phyloP scores from a whole-genome alignment of 495 filamentous ascomycete species.

The Monascus purpureus region DNA sequence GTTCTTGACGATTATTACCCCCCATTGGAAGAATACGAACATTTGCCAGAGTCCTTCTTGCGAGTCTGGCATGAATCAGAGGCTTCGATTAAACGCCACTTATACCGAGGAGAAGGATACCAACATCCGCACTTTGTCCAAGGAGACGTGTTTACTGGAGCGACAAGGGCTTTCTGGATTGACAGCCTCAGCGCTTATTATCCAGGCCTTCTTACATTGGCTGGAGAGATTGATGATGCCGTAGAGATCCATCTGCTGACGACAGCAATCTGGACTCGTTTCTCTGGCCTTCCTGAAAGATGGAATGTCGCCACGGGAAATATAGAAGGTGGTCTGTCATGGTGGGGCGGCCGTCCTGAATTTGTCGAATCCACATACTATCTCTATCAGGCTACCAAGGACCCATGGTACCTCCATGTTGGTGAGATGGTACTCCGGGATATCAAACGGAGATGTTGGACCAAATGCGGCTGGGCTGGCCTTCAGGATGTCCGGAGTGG shows the following conservation, averaged over 20 bases:
- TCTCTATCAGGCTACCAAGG: slow-evolving; percentile 79
- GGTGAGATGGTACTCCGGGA: slow-evolving; percentile 92
- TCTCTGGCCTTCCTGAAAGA: slow-evolving; percentile 80
- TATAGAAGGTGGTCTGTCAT: slow-evolving; percentile 74
- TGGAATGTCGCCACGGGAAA: slow-evolving; percentile 80
- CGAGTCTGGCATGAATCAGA: slow-evolving; percentile 78
- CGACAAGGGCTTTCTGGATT: slow-evolving; percentile 74
- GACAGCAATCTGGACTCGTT: slow-evolving; percentile 87
- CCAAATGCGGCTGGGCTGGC: slow-evolving; percentile 86
- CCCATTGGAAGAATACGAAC: slow-evolving; percentile 48
- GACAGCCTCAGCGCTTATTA: slow-evolving; percentile 94
- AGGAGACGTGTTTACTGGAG: slow-evolving; percentile 75
- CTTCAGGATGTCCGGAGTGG: slow-evolving; percentile 86
- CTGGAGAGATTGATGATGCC: slow-evolving; percentile 82
- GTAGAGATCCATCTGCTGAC: slow-evolving; percentile 77
- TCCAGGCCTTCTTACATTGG: slow-evolving; percentile 74
- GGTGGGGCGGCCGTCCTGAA: slow-evolving; percentile 92
- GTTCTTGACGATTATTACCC: slow-evolving; percentile 30
- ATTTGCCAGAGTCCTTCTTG: slow-evolving; percentile 64
- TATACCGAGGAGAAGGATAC: slow-evolving; percentile 50
- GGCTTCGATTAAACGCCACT: slow-evolving; percentile 70
- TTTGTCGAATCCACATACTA: slow-evolving; percentile 95
- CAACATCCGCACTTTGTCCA: slow-evolving; percentile 88
- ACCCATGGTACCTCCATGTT: slow-evolving; percentile 92
- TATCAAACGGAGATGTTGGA: slow-evolving; percentile 82